Conservation (phyloP, 495 filamentous ascomycete species). For the Friedmanniomyces endolithicus region DNA sequence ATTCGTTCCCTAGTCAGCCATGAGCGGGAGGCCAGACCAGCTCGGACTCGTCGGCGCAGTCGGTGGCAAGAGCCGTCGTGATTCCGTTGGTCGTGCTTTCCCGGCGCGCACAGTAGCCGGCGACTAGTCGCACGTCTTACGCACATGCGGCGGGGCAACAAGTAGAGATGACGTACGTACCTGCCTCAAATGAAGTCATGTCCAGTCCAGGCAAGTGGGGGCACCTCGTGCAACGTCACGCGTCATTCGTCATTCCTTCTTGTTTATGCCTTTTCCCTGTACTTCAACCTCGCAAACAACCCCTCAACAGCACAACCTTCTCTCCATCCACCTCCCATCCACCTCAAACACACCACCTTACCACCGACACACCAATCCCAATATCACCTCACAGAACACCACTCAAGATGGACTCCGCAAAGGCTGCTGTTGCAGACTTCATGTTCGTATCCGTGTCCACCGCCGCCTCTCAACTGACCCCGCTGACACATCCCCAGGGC, state of each 20-base stretch:
- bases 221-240: neutral
- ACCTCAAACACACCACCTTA: neutral
- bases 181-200: neutral
- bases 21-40: neutral
- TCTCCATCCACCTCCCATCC: neutral
- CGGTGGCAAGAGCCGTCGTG: neutral
- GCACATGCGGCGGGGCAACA: neutral
- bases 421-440: constrained; percentile 41
- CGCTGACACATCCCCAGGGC: constrained; percentile 21
- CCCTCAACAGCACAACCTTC: neutral
- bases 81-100: neutral
- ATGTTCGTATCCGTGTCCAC: constrained; percentile 26
- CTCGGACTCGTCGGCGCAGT: neutral
- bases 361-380: neutral
- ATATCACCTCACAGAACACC: constrained; percentile 6
- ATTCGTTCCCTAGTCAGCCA: neutral
- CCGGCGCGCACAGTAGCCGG: neutral
- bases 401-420: constrained; percentile 43
- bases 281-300: neutral
- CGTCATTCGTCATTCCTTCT: neutral
- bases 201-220: neutral
- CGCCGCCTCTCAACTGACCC: neutral
- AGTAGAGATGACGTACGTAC: neutral
- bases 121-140: neutral
- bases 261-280: neutral